Evolutionary conservation across 805 yeast genomes (phyloP).

Genomic region (Debaryomyces hansenii): DNA sequence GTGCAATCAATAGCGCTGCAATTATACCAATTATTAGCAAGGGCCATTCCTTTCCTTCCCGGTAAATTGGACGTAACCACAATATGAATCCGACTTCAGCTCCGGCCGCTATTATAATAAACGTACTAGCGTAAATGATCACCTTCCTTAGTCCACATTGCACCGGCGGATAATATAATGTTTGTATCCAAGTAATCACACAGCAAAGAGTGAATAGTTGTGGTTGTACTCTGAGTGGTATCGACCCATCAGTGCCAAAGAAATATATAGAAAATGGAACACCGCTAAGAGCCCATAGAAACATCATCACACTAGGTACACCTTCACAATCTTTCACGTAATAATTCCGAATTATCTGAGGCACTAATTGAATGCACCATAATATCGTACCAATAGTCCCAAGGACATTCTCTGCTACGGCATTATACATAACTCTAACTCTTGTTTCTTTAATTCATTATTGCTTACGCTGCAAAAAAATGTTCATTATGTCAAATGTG

Average conservation of each 20-base stretch:
- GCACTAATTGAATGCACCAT: conserved; percentile 91
- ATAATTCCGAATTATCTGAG: conserved; percentile 78
- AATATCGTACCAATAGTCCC: conserved; percentile 88
- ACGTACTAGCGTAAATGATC: conserved; percentile 28
- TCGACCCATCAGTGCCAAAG: conserved; percentile 63
- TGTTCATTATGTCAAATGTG: too few species aligned
- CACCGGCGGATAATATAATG: conserved; percentile 70
- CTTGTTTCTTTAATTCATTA: not conserved
- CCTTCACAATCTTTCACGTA: conserved; percentile 80
- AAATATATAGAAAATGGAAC: conserved; percentile 88
- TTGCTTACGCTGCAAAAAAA: not conserved
- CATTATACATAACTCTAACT: conserved; percentile 19
- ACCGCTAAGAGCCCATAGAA: conserved; percentile 74
- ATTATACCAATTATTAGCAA: conserved; percentile 73
- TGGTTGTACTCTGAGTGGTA: conserved; percentile 86
- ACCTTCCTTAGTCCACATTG: conserved; percentile 35
- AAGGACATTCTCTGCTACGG: conserved; percentile 65
- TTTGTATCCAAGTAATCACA: conserved; percentile 62
- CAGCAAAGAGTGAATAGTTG: conserved; percentile 76
- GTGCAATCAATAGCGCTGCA: conserved; percentile 72
- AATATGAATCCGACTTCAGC: conserved; percentile 70
- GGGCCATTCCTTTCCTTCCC: conserved; percentile 68
- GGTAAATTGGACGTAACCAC: conserved; percentile 60
- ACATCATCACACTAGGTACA: conserved; percentile 83
- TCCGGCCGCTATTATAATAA: conserved; percentile 51